These are phyloP conservation scores for Brassica juncea DNA, from an alignment of 345 rosid species.

Conservation along the genomic window DNA sequence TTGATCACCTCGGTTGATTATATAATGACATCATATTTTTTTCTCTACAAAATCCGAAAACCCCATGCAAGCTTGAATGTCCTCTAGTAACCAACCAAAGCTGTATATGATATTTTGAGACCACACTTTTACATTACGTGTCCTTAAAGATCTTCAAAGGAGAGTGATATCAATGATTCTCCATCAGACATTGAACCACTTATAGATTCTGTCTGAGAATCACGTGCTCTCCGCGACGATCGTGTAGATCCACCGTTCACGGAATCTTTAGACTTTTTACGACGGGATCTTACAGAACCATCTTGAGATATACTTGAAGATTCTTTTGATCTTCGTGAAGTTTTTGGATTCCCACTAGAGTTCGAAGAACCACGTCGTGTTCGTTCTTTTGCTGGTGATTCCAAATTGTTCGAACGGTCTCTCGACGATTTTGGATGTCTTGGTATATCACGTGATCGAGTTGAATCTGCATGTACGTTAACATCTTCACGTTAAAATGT, in stretches of 20 bases:
- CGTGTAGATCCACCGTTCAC: slow-evolving; percentile 38
- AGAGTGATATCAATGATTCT: slow-evolving; percentile 20
- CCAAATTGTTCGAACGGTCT: slow-evolving; percentile 15
- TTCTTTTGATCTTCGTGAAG: slow-evolving; percentile 35
- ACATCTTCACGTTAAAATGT: background rate
- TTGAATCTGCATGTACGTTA: slow-evolving; percentile 20
- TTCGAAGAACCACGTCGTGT: slow-evolving; percentile 51
- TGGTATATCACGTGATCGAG: slow-evolving; percentile 27
- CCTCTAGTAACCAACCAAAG: slow-evolving; percentile 6
- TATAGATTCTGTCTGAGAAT: slow-evolving; percentile 24
- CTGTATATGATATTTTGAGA: background rate
- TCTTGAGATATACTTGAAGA: slow-evolving; percentile 32
- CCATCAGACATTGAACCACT: slow-evolving; percentile 25
- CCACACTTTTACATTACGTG: background rate
- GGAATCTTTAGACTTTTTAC: slow-evolving; percentile 55
- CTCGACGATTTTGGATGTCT: slow-evolving; percentile 32
- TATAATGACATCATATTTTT: background rate
- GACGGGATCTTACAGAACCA: slow-evolving; percentile 48
- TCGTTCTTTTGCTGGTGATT: slow-evolving; percentile 43
- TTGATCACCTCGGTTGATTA: background rate
- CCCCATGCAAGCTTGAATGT: slow-evolving; percentile 1
- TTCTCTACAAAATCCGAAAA: background rate
- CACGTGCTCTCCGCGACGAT: slow-evolving; percentile 39
- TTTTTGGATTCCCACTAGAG: slow-evolving; percentile 3
- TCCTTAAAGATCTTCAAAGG: background rate